phyloP scores from a whole-genome alignment of 208 protist species.

The Trypanosoma rangeli region DNA sequence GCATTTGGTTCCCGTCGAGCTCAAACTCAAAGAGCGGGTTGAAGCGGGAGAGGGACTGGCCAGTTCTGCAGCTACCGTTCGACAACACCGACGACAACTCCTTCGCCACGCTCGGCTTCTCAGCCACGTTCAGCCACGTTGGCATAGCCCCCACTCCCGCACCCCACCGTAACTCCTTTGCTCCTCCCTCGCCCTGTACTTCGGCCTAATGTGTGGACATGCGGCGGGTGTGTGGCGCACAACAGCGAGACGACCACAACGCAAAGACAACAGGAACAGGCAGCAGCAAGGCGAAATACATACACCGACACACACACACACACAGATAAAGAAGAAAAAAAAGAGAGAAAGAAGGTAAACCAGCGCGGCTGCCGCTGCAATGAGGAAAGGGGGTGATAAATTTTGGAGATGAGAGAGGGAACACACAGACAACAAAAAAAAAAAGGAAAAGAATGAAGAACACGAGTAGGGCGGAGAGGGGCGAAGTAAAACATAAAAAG shows the following conservation, averaged over 20 bases:
- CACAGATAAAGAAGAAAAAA: neutral
- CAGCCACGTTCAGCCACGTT: constrained; percentile 92
- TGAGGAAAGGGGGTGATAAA: too few relatives aligned
- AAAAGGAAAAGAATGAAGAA: neutral
- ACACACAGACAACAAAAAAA: constrained; percentile 24
- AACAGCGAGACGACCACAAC: too few relatives aligned
- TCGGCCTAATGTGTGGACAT: too few relatives aligned
- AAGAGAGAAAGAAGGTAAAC: too few relatives aligned
- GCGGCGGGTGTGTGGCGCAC: neutral
- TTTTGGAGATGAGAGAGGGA: too few relatives aligned
- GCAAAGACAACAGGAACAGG: neutral
- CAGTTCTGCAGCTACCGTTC: constrained; percentile 43
- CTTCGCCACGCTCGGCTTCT: constrained; percentile 95
- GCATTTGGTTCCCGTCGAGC: constrained; percentile 82
- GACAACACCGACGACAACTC: constrained; percentile 84
- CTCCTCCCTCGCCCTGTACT: neutral
- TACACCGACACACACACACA: neutral
- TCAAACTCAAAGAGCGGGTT: constrained; percentile 86
- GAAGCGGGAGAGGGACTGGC: constrained; percentile 54
- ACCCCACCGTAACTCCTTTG: neutral
- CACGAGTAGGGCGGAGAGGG: too few relatives aligned
- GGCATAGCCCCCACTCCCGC: constrained; percentile 39
- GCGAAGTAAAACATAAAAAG: neutral
- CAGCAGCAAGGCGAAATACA: neutral
- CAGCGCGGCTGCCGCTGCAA: too few relatives aligned